Evolutionary conservation across 2,329 filamentous ascomycete species (phyloP).

Genomic region (Colletotrichum sp.): DNA sequence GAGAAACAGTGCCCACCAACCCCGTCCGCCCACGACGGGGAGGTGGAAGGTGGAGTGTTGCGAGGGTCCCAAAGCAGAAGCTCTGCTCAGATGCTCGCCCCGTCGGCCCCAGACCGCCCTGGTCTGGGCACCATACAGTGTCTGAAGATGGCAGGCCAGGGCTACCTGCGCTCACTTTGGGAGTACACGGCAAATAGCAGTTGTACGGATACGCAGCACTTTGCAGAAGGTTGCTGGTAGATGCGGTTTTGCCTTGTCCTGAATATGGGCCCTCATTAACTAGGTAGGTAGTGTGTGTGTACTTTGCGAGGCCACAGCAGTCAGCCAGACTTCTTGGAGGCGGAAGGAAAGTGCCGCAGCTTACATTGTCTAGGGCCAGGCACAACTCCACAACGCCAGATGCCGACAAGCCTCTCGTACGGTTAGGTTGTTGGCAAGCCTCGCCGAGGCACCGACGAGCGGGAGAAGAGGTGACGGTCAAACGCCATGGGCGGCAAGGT

Average conservation of each 20-base stretch:
- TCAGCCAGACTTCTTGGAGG: neutral
- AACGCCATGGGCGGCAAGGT: neutral
- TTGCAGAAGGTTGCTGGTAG: neutral
- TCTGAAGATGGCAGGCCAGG: neutral
- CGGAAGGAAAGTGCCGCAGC: neutral
- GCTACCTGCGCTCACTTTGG: neutral
- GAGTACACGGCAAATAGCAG: neutral
- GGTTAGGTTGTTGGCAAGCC: neutral
- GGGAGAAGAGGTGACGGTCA: neutral
- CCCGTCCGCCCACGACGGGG: slow-evolving; percentile 3
- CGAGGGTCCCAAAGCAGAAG: slow-evolving; percentile 9
- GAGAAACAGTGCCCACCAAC: neutral
- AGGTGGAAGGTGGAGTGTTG: slow-evolving; percentile 10
- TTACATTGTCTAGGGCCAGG: neutral
- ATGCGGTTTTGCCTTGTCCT: neutral
- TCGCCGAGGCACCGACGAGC: neutral
- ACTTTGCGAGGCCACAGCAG: neutral
- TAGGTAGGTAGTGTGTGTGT: neutral
- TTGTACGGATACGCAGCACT: neutral
- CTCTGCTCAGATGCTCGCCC: slow-evolving; percentile 12
- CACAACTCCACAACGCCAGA: neutral
- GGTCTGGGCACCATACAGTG: neutral
- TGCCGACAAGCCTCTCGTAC: neutral
- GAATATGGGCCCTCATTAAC: neutral
- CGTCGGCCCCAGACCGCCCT: slow-evolving; percentile 11